phyloP scores from a whole-genome alignment of 208 protist species.

The Acanthamoeba castellanii region DNA sequence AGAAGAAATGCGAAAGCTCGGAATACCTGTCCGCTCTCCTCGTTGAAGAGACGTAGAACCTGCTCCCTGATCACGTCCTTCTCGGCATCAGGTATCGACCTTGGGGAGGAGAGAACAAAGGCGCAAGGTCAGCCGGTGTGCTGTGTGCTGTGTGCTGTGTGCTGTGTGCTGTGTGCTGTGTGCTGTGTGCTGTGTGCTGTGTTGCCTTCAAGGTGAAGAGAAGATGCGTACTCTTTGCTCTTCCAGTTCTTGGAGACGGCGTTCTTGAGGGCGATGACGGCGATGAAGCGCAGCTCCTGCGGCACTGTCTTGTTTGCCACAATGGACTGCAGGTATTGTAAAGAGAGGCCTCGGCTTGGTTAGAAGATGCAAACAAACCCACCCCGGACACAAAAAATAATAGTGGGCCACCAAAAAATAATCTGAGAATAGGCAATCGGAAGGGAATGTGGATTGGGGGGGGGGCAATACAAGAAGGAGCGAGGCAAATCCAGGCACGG shows the following conservation, averaged over 20 bases:
- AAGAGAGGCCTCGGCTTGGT: neutral
- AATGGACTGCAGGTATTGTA: neutral
- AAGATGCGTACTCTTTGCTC: neutral
- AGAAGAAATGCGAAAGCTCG: neutral
- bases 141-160: too few species aligned
- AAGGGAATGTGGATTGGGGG: neutral
- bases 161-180: too few species aligned
- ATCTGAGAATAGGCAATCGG: neutral
- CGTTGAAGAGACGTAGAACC: conserved; percentile 61
- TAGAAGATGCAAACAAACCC: neutral
- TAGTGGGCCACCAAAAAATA: neutral
- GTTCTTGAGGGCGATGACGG: conserved; percentile 67
- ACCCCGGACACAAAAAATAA: neutral
- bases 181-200: too few species aligned
- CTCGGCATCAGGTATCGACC: conserved; percentile 43
- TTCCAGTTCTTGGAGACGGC: conserved; percentile 66
- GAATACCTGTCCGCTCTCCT: conserved; percentile 36
- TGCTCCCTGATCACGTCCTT: conserved; percentile 41
- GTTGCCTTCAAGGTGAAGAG: neutral
- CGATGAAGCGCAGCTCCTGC: conserved; percentile 49
- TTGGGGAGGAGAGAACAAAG: neutral
- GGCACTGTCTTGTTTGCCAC: conserved; percentile 65
- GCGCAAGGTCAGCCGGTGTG: too few species aligned
- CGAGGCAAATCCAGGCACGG: conserved; percentile 41
- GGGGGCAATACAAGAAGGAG: conserved; percentile 41